A percentile compares a stretch with the other conserved stretches of the same genome.
phyloP scores from a whole-genome alignment of 2,329 filamentous ascomycete genomes.

The Clonostachys rhizophaga region DNA sequence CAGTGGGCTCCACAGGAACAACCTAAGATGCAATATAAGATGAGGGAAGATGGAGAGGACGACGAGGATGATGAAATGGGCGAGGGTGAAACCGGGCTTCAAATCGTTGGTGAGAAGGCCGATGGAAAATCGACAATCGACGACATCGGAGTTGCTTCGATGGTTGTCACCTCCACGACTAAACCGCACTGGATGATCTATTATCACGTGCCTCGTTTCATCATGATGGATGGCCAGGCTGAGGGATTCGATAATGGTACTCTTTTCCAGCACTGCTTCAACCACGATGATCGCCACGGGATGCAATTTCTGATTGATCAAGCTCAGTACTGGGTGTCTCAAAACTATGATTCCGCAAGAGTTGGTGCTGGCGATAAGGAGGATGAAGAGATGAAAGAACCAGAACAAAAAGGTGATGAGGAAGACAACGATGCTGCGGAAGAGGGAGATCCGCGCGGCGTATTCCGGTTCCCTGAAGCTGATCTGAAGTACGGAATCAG shows the following conservation, averaged over 20 bases:
- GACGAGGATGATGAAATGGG: slow-evolving; percentile 24
- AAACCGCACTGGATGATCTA: slow-evolving; percentile 49
- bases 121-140: slow-evolving; percentile 71
- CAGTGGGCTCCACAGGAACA: slow-evolving; percentile 60
- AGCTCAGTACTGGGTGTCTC: slow-evolving; percentile 34
- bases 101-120: slow-evolving; percentile 49
- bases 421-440: slow-evolving; percentile 5
- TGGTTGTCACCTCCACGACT: slow-evolving; percentile 60
- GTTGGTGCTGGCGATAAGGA: slow-evolving; percentile 13
- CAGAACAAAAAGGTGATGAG: too few relatives aligned
- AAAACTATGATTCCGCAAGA: slow-evolving; percentile 24
- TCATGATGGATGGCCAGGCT: slow-evolving; percentile 16
- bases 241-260: slow-evolving; percentile 16
- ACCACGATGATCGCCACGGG: slow-evolving; percentile 44
- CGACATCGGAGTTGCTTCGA: slow-evolving; percentile 66
- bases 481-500: slow-evolving; percentile 40
- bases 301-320: slow-evolving; percentile 54
- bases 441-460: slow-evolving; percentile 21
- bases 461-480: slow-evolving; percentile 29
- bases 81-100: slow-evolving; percentile 26
- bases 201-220: slow-evolving; percentile 22
- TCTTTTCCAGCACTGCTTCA: slow-evolving; percentile 37
- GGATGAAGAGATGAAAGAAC: too few relatives aligned
- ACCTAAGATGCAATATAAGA: slow-evolving; percentile 42
- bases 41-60: slow-evolving; percentile 28